Evolutionary conservation across 179 eudicot genomes (phyloP), one percentile per base, ranked within the genome.

Genomic region (Pouteria campechiana): DNA sequence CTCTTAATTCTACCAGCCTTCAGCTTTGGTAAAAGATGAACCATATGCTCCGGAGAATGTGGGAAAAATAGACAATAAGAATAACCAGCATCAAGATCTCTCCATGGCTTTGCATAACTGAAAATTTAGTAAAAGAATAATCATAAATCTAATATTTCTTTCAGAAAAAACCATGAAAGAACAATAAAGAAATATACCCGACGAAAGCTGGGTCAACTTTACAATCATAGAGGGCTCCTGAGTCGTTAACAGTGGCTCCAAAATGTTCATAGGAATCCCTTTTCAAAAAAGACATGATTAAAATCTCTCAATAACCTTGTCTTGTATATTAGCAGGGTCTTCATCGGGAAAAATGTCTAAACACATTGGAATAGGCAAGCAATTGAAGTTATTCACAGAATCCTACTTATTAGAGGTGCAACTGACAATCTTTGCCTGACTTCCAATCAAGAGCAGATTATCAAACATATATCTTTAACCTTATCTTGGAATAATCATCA

Each of bases 31-130:
- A 61, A 29, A 37, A 63, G 32, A 32, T 28, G 77, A 24, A 52
- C 69, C 38, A 87, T 57, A 66, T 79, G 77, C 60, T 76, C 77
- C 22, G 96, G 90, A 52, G 85, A 61, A 65, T 76, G 58, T 35
- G 96, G 96, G 58, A 74, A 87, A 70, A 87, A 83, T 13, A 77
- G 67, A 64, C 94, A 83, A 60, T 70, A 67, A 14, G 66, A 50
- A 30, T 58, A 64, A 37, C 87, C 83, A 32, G 75, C 68, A 32
- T 65, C 68, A 55, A 63, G 81, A 68, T 87, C 94, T 60, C 67
- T 76, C 83, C 81, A 77, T 29, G 96, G 81, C 45, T 64, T 65
- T 25, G 70, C 65, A 64, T 72, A 58, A 58, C 88, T 39, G 12
- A 9, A 45, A 55, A 7, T 3, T 10, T 41, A 7, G 24, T 33